Evolutionary conservation across 257 asterid species (phyloP).

Genomic region (Przewalskia tangutica): DNA sequence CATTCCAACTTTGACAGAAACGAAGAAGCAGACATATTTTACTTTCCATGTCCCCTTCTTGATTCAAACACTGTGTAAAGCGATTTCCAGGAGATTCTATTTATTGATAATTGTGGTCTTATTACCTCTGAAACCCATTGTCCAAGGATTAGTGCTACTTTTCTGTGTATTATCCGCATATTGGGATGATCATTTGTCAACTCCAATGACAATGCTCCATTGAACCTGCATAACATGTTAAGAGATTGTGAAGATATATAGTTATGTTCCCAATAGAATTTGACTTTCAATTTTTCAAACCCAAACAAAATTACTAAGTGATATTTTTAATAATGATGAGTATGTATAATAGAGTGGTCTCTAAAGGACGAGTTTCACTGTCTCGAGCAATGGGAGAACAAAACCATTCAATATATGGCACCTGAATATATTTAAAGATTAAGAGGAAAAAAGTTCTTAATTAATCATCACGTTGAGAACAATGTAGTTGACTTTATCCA

Average conservation of each 20-base stretch:
- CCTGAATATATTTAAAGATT: neutral
- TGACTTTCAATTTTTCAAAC: neutral
- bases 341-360: neutral
- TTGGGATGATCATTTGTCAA: slow-evolving; percentile 74
- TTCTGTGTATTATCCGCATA: slow-evolving; percentile 88
- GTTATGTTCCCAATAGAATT: neutral
- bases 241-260: neutral
- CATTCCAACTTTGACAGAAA: neutral
- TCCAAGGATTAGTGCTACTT: slow-evolving; percentile 92
- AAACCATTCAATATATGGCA: neutral
- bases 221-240: slow-evolving; percentile 57
- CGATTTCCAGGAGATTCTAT: neutral
- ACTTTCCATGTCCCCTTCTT: neutral
- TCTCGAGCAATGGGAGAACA: neutral
- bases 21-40: neutral
- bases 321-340: neutral
- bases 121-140: slow-evolving; percentile 99
- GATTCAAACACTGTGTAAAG: neutral
- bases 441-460: neutral
- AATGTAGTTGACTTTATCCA: neutral
- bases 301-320: neutral
- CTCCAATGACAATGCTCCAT: slow-evolving; percentile 81
- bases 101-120: neutral
- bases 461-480: neutral
- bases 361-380: neutral